Base-by-base conservation (phyloP, 163 green algal species). In the Scenedesmus sp. region DNA sequence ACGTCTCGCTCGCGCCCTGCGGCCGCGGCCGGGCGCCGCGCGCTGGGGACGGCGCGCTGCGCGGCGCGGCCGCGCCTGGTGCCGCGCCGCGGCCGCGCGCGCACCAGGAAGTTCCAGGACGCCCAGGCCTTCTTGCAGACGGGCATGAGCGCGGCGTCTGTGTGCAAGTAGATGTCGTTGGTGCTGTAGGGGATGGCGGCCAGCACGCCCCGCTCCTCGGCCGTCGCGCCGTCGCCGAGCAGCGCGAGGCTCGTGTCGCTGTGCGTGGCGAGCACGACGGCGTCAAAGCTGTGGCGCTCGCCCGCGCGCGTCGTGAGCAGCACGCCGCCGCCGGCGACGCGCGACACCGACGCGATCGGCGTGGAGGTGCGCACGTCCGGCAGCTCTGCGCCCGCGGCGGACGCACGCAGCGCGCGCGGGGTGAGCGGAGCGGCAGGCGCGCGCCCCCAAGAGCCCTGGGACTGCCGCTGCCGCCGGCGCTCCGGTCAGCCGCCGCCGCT, bases 151-250 rank as follows among this genome's bases (percentile, higher is more conserved):
- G 34, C 28, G 17, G 48, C 33, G 58, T 89, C 85, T 3, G 87
- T 93, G 84, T 99, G 95, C 78, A 98, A 86, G 62, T 91, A 97
- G 7, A 99, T 82, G 36, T 95, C 90, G 64, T 98, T 97, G 20
- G 86, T 80, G 57, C 84, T 88, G 87, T 98, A 98, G 0, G 91
- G 91, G 56, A 97, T 92, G 34, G 84, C 89, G 0, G 18, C 50
- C 50, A 98, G 89, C 66, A 97, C 81, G 11, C 87, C 85, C 1
- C 39, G 53, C 75, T 97, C 89, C 3, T 75, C 80, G 28, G 42
- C 36, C 28, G 81, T 83, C 3, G 75, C 84, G 15, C 83, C 69
- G 7, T 86, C 45, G 0, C 91, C 91, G n/a, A 98, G 83, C 24
- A 98, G 65, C 11, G 45, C 10, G 34, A 97, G 82, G 18, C 86